Percentiles rank a stretch among this genome's conserved stretches.
These are phyloP conservation scores for Solanum pimpinellifolium DNA, from an alignment of 257 asterid species.

Conservation along the genomic window DNA sequence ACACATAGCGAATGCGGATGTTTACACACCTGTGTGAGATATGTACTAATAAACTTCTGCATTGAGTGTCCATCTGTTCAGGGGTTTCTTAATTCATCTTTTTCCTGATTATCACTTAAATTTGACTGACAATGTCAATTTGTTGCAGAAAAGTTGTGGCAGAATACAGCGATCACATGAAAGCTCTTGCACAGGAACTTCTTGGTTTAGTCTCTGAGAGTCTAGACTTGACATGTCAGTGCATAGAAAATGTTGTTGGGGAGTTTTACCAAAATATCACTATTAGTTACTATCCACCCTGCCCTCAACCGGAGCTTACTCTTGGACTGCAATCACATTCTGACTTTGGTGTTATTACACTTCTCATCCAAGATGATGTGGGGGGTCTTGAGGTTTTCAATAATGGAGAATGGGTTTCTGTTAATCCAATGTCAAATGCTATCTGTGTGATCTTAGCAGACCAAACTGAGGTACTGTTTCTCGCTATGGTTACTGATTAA, in stretches of 20 bases:
- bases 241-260: slow-evolving; percentile 57
- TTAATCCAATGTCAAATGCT: slow-evolving; percentile 51
- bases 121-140: not conserved
- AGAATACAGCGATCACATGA: slow-evolving; percentile 60
- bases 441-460: slow-evolving; percentile 75
- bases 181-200: slow-evolving; percentile 47
- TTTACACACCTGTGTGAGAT: not conserved
- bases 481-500: not conserved
- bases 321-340: slow-evolving; percentile 94
- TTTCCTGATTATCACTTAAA: not conserved
- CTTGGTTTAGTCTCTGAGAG: slow-evolving; percentile 57
- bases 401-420: slow-evolving; percentile 69
- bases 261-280: slow-evolving; percentile 84
- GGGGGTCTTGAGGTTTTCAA: slow-evolving; percentile 83
- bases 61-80: not conserved
- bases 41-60: not conserved
- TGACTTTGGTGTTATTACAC: slow-evolving; percentile 74
- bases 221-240: slow-evolving; percentile 46
- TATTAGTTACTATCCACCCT: slow-evolving; percentile 75
- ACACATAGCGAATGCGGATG: not conserved
- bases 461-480: slow-evolving; percentile 74
- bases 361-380: slow-evolving; percentile 89
- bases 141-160: slow-evolving; percentile 43
- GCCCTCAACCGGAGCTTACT: slow-evolving; percentile 94
- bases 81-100: not conserved